Base-by-base conservation (phyloP, 2,329 filamentous ascomycete species). In the Tolypocladium nubicola region DNA sequence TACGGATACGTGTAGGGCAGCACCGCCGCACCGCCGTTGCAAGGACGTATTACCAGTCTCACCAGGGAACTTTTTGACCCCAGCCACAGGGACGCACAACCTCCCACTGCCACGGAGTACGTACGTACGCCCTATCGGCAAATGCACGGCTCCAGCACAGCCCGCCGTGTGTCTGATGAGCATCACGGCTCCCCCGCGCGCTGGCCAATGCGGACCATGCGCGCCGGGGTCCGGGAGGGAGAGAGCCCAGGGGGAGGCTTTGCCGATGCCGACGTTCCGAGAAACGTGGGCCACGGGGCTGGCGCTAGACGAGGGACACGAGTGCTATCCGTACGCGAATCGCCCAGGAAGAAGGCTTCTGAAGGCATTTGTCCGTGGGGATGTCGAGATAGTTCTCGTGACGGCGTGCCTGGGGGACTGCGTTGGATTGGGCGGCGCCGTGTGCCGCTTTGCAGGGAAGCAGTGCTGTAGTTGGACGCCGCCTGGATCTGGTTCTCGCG, bases 181-280 rank as follows among this genome's bases (percentile, higher is more conserved):
- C 43, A 47, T 47, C 13, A 19, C 43, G 23, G 23, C 14, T 26
- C 43, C 13, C 7, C 23, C 23, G 23, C 43, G 23, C 1, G 23
- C 23, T 16, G 43, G 43, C 43, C 43, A 47, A 47, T 30, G 21
- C 43, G 23, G 23, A 23, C 30, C 43, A 47, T 30, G 21, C 23
- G 43, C 43, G 16, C 14, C 38, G 43, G 43, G 43, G 23, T 26
- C 3, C 21, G 14, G 4, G 23, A 4, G 40, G 54, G 49, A 9
- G 50, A 56, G 26, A 5, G 26, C 26, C 26, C 26, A 54, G 41
- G 41, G 37, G 16, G 40, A 50, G 54, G 54, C 49, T 41, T 54
- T n/a, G 55, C 26, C 57, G 57, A 45, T 59, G 57, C 57, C 57
- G 57, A 55, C 50, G 16, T 59, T 43, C 57, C 57, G 54, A 58